A percentile compares a stretch with the other conserved stretches of the same genome.
These are phyloP conservation scores for Trametes pubescens DNA, from an alignment of 1,284 basidiomycete genomes.

Conservation along the genomic window DNA sequence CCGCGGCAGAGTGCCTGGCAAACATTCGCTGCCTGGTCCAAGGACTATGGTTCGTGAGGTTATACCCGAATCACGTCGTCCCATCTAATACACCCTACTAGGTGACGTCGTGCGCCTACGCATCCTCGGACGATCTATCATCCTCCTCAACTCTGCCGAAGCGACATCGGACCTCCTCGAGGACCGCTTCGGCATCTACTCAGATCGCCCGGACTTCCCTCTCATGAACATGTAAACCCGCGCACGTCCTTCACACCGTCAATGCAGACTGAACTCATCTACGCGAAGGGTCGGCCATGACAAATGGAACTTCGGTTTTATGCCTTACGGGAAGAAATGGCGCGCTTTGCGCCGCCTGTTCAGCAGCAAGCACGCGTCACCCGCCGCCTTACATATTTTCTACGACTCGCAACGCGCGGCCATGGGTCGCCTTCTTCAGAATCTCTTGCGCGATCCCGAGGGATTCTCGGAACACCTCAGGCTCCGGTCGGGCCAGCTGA, in stretches of 20 bases:
- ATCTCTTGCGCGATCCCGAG: conserved; percentile 17
- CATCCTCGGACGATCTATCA: conserved; percentile 28
- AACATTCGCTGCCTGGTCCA: conserved; percentile 39
- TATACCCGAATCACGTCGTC: too few relatives aligned
- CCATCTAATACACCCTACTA: conserved; percentile 5
- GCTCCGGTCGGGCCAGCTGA: conserved; percentile 20
- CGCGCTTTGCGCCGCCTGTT: conserved; percentile 13
- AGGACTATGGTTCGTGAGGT: conserved; percentile 37
- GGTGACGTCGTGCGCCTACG: conserved; percentile 33
- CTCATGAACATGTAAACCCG: conserved; percentile 16
- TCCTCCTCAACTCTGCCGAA: conserved; percentile 56
- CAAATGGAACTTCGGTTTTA: conserved; percentile 25
- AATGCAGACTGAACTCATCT: too few relatives aligned
- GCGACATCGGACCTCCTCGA: conserved; percentile 65
- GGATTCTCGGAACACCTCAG: conserved; percentile 15
- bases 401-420: conserved; percentile 14
- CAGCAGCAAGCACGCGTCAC: conserved; percentile 15
- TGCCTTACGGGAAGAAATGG: conserved; percentile 24
- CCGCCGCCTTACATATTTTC: conserved; percentile 8
- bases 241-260: neutral
- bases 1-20: conserved; percentile 56
- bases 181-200: conserved; percentile 66
- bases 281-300: conserved; percentile 14
- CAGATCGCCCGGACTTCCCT: conserved; percentile 47
- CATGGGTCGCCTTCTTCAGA: conserved; percentile 11